Evolutionary conservation across 441 rosid species (phyloP).

Genomic region (Raphanus hybrid): DNA sequence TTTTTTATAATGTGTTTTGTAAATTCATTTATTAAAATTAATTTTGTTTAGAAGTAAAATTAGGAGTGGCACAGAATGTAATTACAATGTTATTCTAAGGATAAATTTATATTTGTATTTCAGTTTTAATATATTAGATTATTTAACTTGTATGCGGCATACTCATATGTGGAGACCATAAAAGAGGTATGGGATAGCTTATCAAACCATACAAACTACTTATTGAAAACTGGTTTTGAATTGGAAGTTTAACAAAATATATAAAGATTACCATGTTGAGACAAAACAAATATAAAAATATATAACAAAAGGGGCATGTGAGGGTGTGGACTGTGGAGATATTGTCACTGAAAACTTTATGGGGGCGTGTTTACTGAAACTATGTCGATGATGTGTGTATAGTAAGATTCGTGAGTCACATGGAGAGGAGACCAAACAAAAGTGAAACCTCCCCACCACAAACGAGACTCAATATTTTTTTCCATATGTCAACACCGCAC

Average conservation of each 20-base stretch:
- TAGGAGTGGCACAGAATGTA: no score
- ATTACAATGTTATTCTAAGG: no score
- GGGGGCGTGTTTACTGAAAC: not conserved
- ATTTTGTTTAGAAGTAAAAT: no score
- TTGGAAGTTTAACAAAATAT: not conserved
- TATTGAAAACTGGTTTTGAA: not conserved
- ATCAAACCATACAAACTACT: not conserved
- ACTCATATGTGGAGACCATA: not conserved
- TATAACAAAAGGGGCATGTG: not conserved
- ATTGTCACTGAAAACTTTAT: not conserved
- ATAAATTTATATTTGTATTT: no score
- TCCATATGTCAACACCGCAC: not conserved
- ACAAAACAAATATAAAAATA: not conserved
- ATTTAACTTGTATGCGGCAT: not conserved
- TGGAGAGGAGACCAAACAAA: not conserved
- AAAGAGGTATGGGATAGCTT: not conserved
- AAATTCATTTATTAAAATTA: no score
- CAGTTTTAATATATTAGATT: no score
- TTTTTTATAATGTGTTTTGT: no score
- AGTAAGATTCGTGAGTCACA: not conserved
- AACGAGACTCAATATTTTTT: not conserved
- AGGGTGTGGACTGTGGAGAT: constrained; percentile 1
- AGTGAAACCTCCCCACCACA: constrained; percentile 1
- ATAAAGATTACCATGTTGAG: not conserved
- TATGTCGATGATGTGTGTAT: not conserved